Evolutionary conservation across 2,329 filamentous ascomycete species (phyloP).

Genomic region (Fusarium floridanum): DNA sequence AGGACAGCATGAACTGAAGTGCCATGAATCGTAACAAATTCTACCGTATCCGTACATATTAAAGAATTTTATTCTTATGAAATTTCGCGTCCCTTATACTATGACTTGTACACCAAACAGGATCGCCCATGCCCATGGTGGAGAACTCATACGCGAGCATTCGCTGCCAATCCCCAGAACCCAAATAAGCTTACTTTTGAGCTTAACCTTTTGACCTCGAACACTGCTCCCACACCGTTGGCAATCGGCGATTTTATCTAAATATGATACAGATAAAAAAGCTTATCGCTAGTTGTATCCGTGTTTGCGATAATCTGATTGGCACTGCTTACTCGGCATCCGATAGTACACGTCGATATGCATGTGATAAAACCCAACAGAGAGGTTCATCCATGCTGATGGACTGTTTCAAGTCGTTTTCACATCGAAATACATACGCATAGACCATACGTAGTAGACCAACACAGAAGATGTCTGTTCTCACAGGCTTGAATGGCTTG

Average conservation of each 20-base stretch:
- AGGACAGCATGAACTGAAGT: not conserved
- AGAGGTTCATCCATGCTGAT: not conserved
- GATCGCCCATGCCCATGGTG: not conserved
- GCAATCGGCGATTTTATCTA: not conserved
- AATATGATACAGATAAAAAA: not conserved
- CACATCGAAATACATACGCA: too few relatives aligned
- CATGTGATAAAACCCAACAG: not conserved
- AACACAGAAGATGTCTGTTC: not conserved
- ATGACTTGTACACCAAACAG: not conserved
- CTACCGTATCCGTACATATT: not conserved
- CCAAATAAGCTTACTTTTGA: constrained; percentile 34
- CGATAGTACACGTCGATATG: not conserved
- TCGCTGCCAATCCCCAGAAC: not conserved
- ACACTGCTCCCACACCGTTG: not conserved
- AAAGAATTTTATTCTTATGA: not conserved
- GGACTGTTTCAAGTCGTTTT: too few relatives aligned
- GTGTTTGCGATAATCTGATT: not conserved
- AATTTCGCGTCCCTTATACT: not conserved
- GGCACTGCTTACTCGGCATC: not conserved
- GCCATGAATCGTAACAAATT: not conserved
- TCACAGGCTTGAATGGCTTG: not conserved
- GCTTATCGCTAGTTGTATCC: not conserved
- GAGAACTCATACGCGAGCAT: not conserved
- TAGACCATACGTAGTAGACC: not conserved
- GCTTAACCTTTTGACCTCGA: constrained; percentile 9